These are phyloP conservation scores for Gastrodia elata DNA, from an alignment of 106 monocot species.

Conservation along the genomic window DNA sequence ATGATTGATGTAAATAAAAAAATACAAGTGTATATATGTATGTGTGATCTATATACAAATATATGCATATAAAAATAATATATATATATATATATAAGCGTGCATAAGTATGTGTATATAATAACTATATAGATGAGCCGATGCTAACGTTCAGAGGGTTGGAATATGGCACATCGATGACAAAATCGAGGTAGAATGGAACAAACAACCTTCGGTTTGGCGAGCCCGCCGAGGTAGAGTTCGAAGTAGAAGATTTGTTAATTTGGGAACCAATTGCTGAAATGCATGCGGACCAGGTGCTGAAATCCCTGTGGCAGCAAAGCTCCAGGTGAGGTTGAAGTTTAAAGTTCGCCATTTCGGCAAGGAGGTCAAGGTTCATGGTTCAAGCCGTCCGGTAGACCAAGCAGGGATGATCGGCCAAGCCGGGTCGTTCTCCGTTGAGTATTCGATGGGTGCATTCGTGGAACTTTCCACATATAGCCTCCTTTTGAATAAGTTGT, in stretches of 20 bases:
- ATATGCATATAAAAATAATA: too few relatives aligned
- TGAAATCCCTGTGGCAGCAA: slow-evolving; percentile 11
- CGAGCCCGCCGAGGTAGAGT: slow-evolving; percentile 23
- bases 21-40: too few relatives aligned
- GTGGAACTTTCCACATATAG: background rate
- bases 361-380: background rate
- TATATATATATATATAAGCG: too few relatives aligned
- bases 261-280: slow-evolving; percentile 32
- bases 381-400: slow-evolving; percentile 48
- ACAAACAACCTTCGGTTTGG: background rate
- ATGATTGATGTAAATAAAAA: too few relatives aligned
- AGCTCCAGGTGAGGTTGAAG: slow-evolving; percentile 57
- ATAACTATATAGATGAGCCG: slow-evolving; percentile 19
- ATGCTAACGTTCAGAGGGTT: slow-evolving; percentile 33
- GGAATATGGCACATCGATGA: background rate
- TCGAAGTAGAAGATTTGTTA: slow-evolving; percentile 15
- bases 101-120: too few relatives aligned
- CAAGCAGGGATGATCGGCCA: slow-evolving; percentile 21
- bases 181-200: slow-evolving; percentile 36
- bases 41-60: too few relatives aligned
- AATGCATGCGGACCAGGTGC: slow-evolving; percentile 50
- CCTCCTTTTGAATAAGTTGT: background rate
- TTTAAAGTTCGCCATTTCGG: slow-evolving; percentile 1
- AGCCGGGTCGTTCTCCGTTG: background rate
- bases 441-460: background rate